These are phyloP conservation scores for Arachis monticola DNA, from an alignment of 331 rosid species.

Conservation along the genomic window DNA sequence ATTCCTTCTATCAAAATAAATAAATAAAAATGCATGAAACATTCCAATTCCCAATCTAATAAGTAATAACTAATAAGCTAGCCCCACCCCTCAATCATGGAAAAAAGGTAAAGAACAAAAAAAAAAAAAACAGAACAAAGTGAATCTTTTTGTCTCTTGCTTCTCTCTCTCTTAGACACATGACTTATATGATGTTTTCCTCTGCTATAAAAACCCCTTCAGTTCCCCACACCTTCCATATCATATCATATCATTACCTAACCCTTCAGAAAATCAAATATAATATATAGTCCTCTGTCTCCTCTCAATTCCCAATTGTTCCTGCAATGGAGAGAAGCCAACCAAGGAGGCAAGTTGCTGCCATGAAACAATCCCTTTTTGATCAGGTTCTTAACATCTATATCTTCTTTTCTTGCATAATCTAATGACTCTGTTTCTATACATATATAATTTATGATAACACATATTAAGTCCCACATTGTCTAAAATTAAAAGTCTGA, in stretches of 20 bases:
- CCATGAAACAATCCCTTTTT: conserved; percentile 83
- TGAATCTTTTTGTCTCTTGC: conserved; percentile 31
- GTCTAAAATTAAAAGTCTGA: no score
- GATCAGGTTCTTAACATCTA: conserved; percentile 64
- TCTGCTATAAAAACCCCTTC: conserved; percentile 53
- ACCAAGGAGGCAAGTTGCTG: conserved; percentile 58
- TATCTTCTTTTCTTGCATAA: neutral
- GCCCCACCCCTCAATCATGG: conserved; percentile 27
- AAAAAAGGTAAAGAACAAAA: neutral
- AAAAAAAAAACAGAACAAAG: neutral
- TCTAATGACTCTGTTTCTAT: neutral
- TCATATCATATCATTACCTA: conserved; percentile 27
- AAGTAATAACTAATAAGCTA: neutral
- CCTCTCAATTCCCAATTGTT: neutral
- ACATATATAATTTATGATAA: neutral
- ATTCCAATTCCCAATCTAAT: conserved; percentile 15
- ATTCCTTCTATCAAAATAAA: neutral
- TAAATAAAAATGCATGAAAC: neutral
- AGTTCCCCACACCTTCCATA: conserved; percentile 33
- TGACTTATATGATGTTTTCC: conserved; percentile 30
- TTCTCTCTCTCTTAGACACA: conserved; percentile 36
- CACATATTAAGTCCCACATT: neutral
- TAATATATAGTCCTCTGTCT: neutral
- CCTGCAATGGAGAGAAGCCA: conserved; percentile 66
- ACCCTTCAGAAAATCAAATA: neutral